Evolutionary conservation across 2,329 filamentous ascomycete species (phyloP).

Genomic region (Reticulascus tulasneorum): DNA sequence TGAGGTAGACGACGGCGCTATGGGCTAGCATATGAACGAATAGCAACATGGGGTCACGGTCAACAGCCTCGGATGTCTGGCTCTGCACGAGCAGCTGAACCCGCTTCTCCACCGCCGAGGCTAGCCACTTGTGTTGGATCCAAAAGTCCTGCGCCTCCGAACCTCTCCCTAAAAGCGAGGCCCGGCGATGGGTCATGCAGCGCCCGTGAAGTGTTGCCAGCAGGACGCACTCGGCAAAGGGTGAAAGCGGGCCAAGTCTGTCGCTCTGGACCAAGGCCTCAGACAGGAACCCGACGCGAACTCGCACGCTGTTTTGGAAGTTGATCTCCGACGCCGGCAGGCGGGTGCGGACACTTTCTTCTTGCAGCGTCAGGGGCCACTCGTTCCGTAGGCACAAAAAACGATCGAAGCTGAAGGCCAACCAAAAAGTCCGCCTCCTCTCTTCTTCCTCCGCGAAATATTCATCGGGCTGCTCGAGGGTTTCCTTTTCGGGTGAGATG

Average conservation of each 20-base stretch:
- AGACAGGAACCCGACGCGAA: constrained; percentile 15
- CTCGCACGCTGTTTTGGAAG: constrained; percentile 20
- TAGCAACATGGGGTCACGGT: too few species aligned
- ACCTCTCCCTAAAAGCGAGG: too few species aligned
- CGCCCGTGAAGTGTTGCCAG: constrained; percentile 17
- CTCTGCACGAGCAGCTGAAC: too few species aligned
- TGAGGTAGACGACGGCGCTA: too few species aligned
- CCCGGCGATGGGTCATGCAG: background rate
- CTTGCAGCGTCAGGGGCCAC: constrained; percentile 17
- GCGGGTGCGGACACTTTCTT: constrained; percentile 20
- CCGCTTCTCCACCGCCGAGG: too few species aligned
- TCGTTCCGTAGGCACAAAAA: constrained; percentile 18
- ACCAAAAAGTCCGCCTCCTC: constrained; percentile 20
- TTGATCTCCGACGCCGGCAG: constrained; percentile 20
- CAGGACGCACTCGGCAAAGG: constrained; percentile 17
- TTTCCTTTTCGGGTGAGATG: too few species aligned
- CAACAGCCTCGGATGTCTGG: too few species aligned
- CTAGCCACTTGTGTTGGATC: too few species aligned
- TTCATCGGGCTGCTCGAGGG: too few species aligned
- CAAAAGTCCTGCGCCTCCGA: too few species aligned
- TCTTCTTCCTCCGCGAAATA: constrained; percentile 15
- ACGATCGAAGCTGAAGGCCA: constrained; percentile 21
- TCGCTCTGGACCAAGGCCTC: too few species aligned
- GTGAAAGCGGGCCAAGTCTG: constrained; percentile 19
- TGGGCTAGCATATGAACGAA: too few species aligned